Evolutionary conservation across 1,139 yeast genomes (phyloP).

Genomic region (Candida sanyaensis): DNA sequence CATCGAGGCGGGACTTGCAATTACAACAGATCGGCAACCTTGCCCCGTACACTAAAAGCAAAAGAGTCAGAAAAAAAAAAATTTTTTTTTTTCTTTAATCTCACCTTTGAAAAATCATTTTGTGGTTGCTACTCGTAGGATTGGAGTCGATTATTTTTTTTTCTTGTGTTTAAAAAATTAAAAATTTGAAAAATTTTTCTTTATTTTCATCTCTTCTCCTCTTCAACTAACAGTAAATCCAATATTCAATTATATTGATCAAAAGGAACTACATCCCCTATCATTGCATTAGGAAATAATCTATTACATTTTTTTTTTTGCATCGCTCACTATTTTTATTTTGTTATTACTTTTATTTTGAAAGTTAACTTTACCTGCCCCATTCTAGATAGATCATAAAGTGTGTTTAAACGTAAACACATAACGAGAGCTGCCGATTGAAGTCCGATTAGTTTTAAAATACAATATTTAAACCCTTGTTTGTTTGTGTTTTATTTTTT

Average conservation of each 20-base stretch:
- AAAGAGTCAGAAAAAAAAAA: no score
- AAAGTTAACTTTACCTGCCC: constrained; percentile 7
- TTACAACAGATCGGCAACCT: background rate
- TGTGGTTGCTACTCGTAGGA: no score
- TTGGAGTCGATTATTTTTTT: background rate
- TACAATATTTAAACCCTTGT: constrained; percentile 1
- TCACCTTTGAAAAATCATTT: no score
- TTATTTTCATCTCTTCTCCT: background rate
- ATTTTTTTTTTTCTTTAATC: no score
- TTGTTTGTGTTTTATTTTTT: background rate
- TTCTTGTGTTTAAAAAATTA: background rate
- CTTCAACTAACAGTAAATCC: constrained; percentile 3
- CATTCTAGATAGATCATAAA: constrained; percentile 1
- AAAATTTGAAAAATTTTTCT: background rate
- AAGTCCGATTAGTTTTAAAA: constrained; percentile 11
- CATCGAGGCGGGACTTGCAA: background rate
- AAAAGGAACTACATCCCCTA: background rate
- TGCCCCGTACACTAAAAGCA: no score
- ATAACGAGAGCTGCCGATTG: constrained; percentile 19
- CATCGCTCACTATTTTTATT: background rate
- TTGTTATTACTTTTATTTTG: constrained; percentile 1
- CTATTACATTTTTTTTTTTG: background rate
- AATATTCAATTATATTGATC: background rate
- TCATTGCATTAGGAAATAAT: background rate
- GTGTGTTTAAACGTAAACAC: constrained; percentile 13